Conservation (phyloP, 2,329 filamentous ascomycete genomes). For the Cercospora sp. region DNA sequence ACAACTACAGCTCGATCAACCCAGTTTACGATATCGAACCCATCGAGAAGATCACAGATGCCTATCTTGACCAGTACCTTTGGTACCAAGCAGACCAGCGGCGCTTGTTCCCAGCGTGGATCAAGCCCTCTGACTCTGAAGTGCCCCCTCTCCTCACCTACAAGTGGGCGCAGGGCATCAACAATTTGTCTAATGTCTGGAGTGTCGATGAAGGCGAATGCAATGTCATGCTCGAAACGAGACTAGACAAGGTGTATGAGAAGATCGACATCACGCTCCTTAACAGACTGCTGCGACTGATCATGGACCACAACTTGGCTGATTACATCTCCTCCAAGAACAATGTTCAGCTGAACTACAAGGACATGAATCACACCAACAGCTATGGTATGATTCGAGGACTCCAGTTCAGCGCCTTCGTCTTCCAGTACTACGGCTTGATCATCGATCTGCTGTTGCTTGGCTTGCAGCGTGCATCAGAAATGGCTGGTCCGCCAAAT, state of each 20-base stretch:
- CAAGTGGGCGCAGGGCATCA: slow-evolving; percentile 99
- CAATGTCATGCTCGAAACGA: slow-evolving; percentile 98
- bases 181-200: slow-evolving; percentile 96
- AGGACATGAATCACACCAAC: slow-evolving; percentile 99
- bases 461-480: slow-evolving; percentile 92
- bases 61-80: slow-evolving; percentile 95
- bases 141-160: slow-evolving; percentile 92
- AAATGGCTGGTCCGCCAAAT: slow-evolving; percentile 91
- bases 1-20: slow-evolving; percentile 99
- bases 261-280: slow-evolving; percentile 97
- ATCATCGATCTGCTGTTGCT: slow-evolving; percentile 91
- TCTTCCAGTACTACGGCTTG: slow-evolving; percentile 97
- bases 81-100: slow-evolving; percentile 99
- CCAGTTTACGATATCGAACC: slow-evolving; percentile 98
- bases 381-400: slow-evolving; percentile 98
- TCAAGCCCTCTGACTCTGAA: slow-evolving; percentile 97
- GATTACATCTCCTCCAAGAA: slow-evolving; percentile 99
- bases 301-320: slow-evolving; percentile 99
- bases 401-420: slow-evolving; percentile 95
- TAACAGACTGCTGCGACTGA: slow-evolving; percentile 86
- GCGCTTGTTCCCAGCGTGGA: slow-evolving; percentile 96
- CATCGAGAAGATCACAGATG: slow-evolving; percentile 99
- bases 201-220: slow-evolving; percentile 91
- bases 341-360: slow-evolving; percentile 98
- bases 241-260: slow-evolving; percentile 98